Evolutionary conservation across 2,329 filamentous ascomycete genomes (phyloP), one percentile per base, ranked within the genome.

Genomic region (Simplicillium sp.): DNA sequence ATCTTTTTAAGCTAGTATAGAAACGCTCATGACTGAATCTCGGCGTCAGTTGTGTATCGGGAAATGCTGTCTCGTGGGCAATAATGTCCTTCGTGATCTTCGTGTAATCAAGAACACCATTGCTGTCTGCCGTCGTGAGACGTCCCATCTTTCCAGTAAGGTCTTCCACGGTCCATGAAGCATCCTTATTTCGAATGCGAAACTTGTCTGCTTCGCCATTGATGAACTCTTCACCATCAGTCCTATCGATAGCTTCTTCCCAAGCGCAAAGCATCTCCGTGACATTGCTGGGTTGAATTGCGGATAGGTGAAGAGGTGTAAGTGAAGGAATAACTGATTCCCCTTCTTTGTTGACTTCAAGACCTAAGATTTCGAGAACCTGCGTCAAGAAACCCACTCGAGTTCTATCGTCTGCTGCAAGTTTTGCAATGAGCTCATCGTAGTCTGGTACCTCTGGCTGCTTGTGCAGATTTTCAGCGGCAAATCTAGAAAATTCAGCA

Each of bases 201-300:
- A 97, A 97, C 0, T 77, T 83, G 53, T 97, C 90, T 46, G 84
- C 82, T 47, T 89, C 86, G 42, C 79, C 87, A 51, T 79, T 81
- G 55, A 97, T 81, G 53, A 81, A 80, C 49, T 87, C 79, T 43
- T 82, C 71, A 2, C 74, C 76, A 32, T 80, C 73, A 38, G 84
- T 77, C 20, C 67, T 73, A 41, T 75, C 74, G 48, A 88, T 77
- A 45, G 84, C 75, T 33, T 86, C 80, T 45, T 76, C 69, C 70
- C 80, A 80, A 2, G 73, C 73, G 40, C 73, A 66, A 17, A 94
- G 61, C 20, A 92, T 65, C 49, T 84, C 74, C 34, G 75, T 67
- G n/a, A 87, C 77, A 33, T 82, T 77, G 50, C 67, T 63, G 37
- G 77, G 70, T 48, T 79, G 66, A 38, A 80, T 60, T 44, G 85